Conservation (phyloP, 2,329 filamentous ascomycete species). For the Trichoderma endophyticum region DNA sequence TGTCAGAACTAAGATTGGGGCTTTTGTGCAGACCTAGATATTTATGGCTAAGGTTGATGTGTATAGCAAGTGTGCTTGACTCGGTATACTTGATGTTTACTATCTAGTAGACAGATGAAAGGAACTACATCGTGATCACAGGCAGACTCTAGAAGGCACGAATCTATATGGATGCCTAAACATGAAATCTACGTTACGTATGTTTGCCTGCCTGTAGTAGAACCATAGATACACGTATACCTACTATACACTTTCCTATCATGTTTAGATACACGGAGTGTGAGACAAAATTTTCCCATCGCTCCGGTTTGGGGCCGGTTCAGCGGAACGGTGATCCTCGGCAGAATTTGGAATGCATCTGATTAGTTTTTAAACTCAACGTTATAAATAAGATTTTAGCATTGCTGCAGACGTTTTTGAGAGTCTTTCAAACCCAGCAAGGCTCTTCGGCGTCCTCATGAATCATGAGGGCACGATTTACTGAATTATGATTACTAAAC, state of each 20-base stretch:
- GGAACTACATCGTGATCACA: background rate
- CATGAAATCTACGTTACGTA: too few species aligned
- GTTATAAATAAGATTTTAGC: background rate
- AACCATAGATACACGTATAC: background rate
- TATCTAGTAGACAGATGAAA: background rate
- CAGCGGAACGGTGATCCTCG: background rate
- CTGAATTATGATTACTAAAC: background rate
- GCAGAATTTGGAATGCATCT: background rate
- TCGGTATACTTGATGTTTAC: background rate
- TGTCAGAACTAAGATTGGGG: background rate
- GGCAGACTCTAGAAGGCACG: background rate
- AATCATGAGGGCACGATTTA: background rate
- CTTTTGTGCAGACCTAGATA: background rate
- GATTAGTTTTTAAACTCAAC: background rate
- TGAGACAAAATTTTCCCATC: background rate
- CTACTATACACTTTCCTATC: background rate
- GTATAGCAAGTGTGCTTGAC: background rate
- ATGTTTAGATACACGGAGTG: background rate
- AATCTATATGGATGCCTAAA: background rate
- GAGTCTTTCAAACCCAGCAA: background rate
- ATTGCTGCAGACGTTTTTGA: background rate
- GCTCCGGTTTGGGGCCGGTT: background rate
- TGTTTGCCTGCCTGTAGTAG: background rate
- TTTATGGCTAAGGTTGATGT: background rate
- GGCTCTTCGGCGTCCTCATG: background rate